Evolutionary conservation across 257 asterid genomes (phyloP).

Genomic region (Echites panduratus): DNA sequence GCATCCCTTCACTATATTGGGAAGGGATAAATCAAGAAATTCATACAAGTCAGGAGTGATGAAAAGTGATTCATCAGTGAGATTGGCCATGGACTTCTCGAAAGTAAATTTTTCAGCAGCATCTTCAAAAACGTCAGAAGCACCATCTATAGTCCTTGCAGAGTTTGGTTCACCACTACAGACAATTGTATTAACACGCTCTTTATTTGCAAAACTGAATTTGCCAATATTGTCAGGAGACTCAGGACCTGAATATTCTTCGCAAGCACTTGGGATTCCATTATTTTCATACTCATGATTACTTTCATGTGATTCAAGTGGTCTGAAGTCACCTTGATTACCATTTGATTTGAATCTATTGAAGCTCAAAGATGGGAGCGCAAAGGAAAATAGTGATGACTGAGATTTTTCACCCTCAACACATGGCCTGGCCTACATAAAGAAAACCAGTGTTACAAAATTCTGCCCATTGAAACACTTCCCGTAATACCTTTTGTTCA

Average conservation of each 20-base stretch:
- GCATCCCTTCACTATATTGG: slow-evolving; percentile 89
- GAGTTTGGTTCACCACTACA: slow-evolving; percentile 50
- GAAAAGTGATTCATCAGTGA: slow-evolving; percentile 61
- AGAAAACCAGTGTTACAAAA: slow-evolving; percentile 31
- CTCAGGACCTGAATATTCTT: slow-evolving; percentile 23
- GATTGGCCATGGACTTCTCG: slow-evolving; percentile 48
- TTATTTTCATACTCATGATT: slow-evolving; percentile 20
- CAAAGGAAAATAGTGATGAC: slow-evolving; percentile 48
- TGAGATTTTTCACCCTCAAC: slow-evolving; percentile 54
- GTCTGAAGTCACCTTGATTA: slow-evolving; percentile 30
- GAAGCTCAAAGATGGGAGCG: slow-evolving; percentile 57
- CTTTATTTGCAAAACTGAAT: slow-evolving; percentile 16
- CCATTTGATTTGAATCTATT: slow-evolving; percentile 40
- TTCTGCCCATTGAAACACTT: neutral
- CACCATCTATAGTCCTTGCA: slow-evolving; percentile 47
- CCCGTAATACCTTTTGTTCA: neutral
- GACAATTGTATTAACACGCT: slow-evolving; percentile 9
- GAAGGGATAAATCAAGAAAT: slow-evolving; percentile 81
- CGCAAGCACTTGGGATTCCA: slow-evolving; percentile 17
- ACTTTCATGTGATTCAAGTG: slow-evolving; percentile 30
- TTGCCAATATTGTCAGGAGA: slow-evolving; percentile 17
- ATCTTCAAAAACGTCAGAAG: slow-evolving; percentile 63
- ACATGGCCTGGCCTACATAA: slow-evolving; percentile 55
- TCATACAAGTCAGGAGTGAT: slow-evolving; percentile 58
- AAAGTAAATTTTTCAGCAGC: slow-evolving; percentile 39